phyloP scores from a whole-genome alignment of 106 monocot genomes.

The Apostasia shenzhenica region DNA sequence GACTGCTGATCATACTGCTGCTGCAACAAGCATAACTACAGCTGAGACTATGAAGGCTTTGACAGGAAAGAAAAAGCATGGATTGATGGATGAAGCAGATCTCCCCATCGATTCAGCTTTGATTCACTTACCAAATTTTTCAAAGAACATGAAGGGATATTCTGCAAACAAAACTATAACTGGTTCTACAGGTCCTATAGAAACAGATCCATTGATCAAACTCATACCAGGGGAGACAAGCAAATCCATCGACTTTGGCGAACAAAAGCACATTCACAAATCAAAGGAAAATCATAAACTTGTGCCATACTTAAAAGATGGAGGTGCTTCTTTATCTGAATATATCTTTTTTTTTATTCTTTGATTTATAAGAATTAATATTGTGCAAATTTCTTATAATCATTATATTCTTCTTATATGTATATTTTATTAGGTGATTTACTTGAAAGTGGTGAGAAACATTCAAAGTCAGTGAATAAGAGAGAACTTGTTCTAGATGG shows the following conservation, averaged over 20 bases:
- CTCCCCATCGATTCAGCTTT: slow-evolving; percentile 12
- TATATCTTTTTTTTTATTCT: slow-evolving; percentile 5
- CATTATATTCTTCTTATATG: background rate
- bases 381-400: slow-evolving; percentile 1
- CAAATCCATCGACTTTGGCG: slow-evolving; percentile 25
- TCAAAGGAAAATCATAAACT: slow-evolving; percentile 32
- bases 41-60: slow-evolving; percentile 9
- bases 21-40: slow-evolving; percentile 14
- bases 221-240: slow-evolving; percentile 7
- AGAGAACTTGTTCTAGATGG: slow-evolving; percentile 47
- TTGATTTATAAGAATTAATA: slow-evolving; percentile 1
- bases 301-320: slow-evolving; percentile 29
- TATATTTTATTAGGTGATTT: slow-evolving; percentile 37
- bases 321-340: slow-evolving; percentile 36
- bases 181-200: slow-evolving; percentile 10
- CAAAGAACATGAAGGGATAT: slow-evolving; percentile 18
- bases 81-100: slow-evolving; percentile 18
- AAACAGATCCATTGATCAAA: background rate
- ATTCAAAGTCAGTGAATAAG: slow-evolving; percentile 64
- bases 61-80: slow-evolving; percentile 42
- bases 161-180: slow-evolving; percentile 18
- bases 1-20: slow-evolving; percentile 22
- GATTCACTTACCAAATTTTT: background rate
- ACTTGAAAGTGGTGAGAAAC: slow-evolving; percentile 29
- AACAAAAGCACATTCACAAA: slow-evolving; percentile 34